Base-by-base conservation (phyloP, 176 grass and related monocot species). In the Luzula sylvatica region DNA sequence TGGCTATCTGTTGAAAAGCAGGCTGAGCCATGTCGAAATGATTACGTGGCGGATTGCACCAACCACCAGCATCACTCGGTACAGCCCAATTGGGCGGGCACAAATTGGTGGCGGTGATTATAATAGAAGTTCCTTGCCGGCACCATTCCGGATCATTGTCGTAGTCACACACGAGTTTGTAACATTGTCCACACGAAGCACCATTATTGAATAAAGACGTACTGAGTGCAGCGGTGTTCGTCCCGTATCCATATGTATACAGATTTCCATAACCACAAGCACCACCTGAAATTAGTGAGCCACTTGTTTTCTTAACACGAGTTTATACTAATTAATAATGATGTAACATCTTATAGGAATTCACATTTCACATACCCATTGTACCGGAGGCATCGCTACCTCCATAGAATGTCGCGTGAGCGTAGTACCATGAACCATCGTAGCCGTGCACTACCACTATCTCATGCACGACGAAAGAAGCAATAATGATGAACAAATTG, bases 11-110 rank as follows among this genome's bases (percentile, higher is more conserved):
- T 25, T 71, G 52, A 68, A 86, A 86, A 45, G 68, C 51, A 22
- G 61, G 71, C 53, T 53, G 54, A 23, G 75, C 68, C 41, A 79
- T 76, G 46, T 86, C 75, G 28, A 86, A 86, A 66, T 86, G 82
- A 14, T 38, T 45, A 14, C 69, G 40, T 0, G 75, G 75, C 1
- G 75, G 82, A 50, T 79, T 86, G 55, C 82, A 86, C 82, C 82
- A 86, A 5, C 73, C 65, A 4, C 65, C 73, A 15, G 58, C 44
- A 39, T 72, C 42, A 20, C 35, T 41, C 1, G 69, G 44, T 30
- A 71, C 20, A 20, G 70, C 58, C 52, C 53, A 71, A 57, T 85
- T 85, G 2, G 75, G 69, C 9, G 82, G 75, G 48, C 75, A 85
- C 12, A 71, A 61, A 48, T 85, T 85, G 19, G 75, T 79, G 2